Conservation (phyloP, 2,329 filamentous ascomycete genomes). For the Calonectria montana region DNA sequence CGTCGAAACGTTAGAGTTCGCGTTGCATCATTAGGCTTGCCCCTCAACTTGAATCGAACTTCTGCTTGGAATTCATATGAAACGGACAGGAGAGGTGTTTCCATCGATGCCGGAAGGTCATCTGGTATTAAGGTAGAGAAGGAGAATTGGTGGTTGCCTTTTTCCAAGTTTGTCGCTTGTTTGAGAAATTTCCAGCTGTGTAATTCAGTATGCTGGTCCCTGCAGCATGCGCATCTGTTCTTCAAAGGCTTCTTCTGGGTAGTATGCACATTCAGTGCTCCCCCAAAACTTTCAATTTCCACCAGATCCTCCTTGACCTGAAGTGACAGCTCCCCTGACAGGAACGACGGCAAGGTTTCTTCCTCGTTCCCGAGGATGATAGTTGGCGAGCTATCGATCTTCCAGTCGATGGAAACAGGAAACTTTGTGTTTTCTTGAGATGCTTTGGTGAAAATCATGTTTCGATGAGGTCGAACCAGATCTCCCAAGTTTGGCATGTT, state of each 20-base stretch:
- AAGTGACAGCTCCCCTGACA: constrained; percentile 20
- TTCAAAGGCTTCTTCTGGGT: constrained; percentile 31
- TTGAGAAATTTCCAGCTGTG: constrained; percentile 27
- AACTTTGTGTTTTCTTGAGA: background rate
- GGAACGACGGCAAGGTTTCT: background rate
- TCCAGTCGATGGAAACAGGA: constrained; percentile 17
- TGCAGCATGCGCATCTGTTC: constrained; percentile 28
- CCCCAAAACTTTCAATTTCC: constrained; percentile 23
- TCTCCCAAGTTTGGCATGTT: constrained; percentile 21
- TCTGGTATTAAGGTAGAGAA: constrained; percentile 89
- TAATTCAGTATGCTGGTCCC: constrained; percentile 25
- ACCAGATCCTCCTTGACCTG: background rate
- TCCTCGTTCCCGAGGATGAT: constrained; percentile 14
- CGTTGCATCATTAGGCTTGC: constrained; percentile 39
- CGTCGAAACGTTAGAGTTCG: constrained; percentile 71
- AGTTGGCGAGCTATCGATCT: constrained; percentile 13
- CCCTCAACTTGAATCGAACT: constrained; percentile 67
- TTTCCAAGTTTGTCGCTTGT: background rate
- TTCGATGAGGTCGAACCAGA: constrained; percentile 21
- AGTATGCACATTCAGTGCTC: background rate
- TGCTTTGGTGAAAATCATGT: background rate
- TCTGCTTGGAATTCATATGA: constrained; percentile 81
- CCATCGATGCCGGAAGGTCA: constrained; percentile 82
- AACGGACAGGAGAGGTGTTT: constrained; percentile 77
- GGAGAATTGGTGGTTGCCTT: constrained; percentile 66